Conservation (phyloP, 495 filamentous ascomycete genomes). For the Schizothecium vesticola region DNA sequence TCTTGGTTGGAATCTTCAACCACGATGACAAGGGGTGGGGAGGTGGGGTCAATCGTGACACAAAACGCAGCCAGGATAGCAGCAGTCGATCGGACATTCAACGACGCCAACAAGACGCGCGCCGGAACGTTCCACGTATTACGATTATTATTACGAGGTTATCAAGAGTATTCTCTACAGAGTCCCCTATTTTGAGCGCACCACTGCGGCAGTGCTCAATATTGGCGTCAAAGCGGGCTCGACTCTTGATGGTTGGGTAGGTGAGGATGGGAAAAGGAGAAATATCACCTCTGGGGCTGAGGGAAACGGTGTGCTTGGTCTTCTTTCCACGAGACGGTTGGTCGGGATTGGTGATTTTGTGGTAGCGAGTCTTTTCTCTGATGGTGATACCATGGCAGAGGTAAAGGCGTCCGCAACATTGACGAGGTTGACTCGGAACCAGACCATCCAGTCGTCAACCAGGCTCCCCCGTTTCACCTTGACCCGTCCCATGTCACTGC, state of each 20-base stretch:
- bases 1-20: background rate
- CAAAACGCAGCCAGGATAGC: background rate
- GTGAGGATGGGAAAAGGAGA: background rate
- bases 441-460: background rate
- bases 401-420: background rate
- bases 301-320: background rate
- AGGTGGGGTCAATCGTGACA: background rate
- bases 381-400: background rate
- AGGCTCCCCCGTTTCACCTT: background rate
- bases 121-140: background rate
- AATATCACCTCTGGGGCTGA: background rate
- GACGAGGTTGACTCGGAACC: no score
- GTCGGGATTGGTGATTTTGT: no score
- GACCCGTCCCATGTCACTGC: constrained; percentile 13
- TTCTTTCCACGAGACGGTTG: no score
- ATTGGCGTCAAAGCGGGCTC: background rate
- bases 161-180: background rate
- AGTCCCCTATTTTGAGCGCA: background rate
- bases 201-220: background rate
- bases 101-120: background rate
- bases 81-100: background rate
- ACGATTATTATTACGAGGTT: background rate
- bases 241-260: background rate
- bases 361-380: no score
- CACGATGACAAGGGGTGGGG: background rate